Conservation (phyloP, 306 rosid genomes). For the Rosa chinensis region DNA sequence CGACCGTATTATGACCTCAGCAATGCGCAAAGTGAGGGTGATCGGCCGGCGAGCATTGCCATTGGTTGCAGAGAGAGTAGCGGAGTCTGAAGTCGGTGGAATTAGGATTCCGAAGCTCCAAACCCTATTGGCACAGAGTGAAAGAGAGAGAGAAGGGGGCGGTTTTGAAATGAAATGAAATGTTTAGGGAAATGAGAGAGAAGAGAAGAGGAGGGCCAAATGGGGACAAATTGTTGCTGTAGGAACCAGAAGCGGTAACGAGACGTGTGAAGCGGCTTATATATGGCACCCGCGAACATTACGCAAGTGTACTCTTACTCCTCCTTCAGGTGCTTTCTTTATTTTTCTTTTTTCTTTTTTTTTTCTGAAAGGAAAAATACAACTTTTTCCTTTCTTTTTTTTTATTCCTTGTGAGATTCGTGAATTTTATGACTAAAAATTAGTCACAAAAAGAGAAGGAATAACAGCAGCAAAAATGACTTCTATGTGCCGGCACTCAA, state of each 20-base stretch:
- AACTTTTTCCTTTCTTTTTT: background rate
- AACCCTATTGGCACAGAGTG: background rate
- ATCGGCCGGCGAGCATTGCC: conserved; percentile 28
- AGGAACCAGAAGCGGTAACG: background rate
- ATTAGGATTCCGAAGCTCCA: conserved; percentile 11
- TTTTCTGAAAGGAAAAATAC: background rate
- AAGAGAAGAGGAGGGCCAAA: conserved; percentile 4
- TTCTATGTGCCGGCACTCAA: no score
- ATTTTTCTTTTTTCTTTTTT: background rate
- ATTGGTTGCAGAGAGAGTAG: background rate
- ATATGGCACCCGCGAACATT: background rate
- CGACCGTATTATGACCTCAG: conserved; percentile 24
- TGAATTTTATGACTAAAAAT: no score
- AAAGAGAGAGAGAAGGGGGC: background rate
- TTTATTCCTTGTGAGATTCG: background rate
- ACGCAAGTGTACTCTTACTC: background rate
- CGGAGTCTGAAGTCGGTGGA: background rate
- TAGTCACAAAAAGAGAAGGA: no score
- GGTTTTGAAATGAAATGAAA: conserved; percentile 9
- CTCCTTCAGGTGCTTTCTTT: conserved; percentile 4
- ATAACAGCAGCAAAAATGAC: no score
- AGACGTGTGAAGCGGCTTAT: background rate
- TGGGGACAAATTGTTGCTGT: background rate
- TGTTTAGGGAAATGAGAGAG: background rate
- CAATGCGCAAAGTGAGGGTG: conserved; percentile 23